Evolutionary conservation across 805 yeast genomes (phyloP), one percentile per base, ranked within the genome.

Genomic region (Wickerhamomyces bisporus): DNA sequence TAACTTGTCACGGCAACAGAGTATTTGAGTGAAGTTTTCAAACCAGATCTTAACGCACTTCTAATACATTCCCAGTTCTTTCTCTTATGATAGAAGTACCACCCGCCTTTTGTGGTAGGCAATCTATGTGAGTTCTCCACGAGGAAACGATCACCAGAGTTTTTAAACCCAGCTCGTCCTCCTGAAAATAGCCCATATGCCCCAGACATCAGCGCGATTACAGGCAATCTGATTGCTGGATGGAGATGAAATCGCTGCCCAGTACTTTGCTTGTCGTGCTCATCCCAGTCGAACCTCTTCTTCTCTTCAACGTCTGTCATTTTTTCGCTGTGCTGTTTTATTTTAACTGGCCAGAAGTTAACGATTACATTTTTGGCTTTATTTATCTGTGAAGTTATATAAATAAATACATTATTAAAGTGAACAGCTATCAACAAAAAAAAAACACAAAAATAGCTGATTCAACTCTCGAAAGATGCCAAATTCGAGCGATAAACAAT

Each of bases 71-170:
- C 83, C 57, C 84, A 83, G 59, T 84, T 82, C 63, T 85, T 86
- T 44, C 86, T 71, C 60, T 83, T 86, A 60, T 86, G 93, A 60
- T 86, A 86, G 55, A 81, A 82, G 53, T 82, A 86, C 96, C 95
- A 86, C 0, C 91, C 93, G 16, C 86, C 88, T 38, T 77, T 81
- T 0, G 81, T 77, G 17, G 60, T 68, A 7, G 96, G 96, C 40
- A 87, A 62, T 36, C 96, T 57, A 54, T 86, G 95, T 12, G 93
- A 82, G 52, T 86, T 86, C 48, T 84, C 86, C 3, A 89, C 87
- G 33, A 86, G 64, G 49, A 73, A 86, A 30, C 77, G 68, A 30
- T 79, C 60, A 1, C 83, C 73, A 1, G 85, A 65, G 2, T 55
- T 45, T 37, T 68, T 68, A 49, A 75, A 75, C 4, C 91, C 91